Conservation (phyloP, 176 grass and related monocot species). For the Panicum miliaceum region DNA sequence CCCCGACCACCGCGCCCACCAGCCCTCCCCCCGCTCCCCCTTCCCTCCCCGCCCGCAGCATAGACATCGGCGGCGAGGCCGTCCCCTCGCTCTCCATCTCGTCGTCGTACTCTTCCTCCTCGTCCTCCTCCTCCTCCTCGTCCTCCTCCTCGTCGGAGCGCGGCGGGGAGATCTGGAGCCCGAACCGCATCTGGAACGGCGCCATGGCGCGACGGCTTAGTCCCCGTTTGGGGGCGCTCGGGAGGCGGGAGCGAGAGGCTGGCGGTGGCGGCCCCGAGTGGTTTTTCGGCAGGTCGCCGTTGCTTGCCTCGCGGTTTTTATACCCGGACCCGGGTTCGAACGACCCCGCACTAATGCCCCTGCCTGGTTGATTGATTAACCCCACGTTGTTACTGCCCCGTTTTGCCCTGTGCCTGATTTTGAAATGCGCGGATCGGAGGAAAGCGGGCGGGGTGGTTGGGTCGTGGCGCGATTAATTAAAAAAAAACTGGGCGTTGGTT, state of each 20-base stretch:
- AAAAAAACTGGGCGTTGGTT: slow-evolving; percentile 12
- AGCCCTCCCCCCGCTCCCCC: slow-evolving; percentile 48
- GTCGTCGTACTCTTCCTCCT: slow-evolving; percentile 42
- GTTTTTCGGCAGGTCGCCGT: slow-evolving; percentile 22
- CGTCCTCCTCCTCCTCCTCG: not conserved
- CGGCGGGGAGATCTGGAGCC: slow-evolving; percentile 60
- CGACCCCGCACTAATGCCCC: not conserved
- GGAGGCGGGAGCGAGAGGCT: not conserved
- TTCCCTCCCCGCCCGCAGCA: slow-evolving; percentile 42
- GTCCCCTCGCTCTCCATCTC: slow-evolving; percentile 62
- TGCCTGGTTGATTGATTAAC: slow-evolving; percentile 17
- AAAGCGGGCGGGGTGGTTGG: slow-evolving; percentile 47
- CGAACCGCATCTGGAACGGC: slow-evolving; percentile 69
- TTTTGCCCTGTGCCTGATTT: not conserved
- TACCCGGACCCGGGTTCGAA: slow-evolving; percentile 38
- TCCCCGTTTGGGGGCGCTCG: not conserved
- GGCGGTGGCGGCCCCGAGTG: slow-evolving; percentile 23
- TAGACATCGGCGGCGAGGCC: slow-evolving; percentile 59
- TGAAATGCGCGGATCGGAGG: slow-evolving; percentile 20
- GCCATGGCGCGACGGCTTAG: slow-evolving; percentile 49
- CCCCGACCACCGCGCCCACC: slow-evolving; percentile 64
- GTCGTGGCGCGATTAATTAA: slow-evolving; percentile 38
- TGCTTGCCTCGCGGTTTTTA: slow-evolving; percentile 36
- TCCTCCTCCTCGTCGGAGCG: slow-evolving; percentile 56
- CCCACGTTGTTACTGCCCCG: not conserved